Evolutionary conservation across 179 eudicot species (phyloP).

Genomic region (Beta lomatogona): DNA sequence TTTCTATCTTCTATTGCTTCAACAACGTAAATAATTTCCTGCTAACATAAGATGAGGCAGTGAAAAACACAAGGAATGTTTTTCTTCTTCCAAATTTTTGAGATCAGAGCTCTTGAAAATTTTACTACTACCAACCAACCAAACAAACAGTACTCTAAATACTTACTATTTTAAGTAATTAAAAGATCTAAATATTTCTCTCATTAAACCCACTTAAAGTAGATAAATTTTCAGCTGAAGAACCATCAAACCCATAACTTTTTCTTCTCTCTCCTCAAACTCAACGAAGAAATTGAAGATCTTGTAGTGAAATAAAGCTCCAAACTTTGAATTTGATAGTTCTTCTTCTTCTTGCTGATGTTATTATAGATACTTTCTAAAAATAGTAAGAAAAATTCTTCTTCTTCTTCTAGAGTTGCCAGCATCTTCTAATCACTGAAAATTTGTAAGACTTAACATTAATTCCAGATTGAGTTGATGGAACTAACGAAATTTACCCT

Average conservation of each 20-base stretch:
- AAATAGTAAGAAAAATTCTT: neutral
- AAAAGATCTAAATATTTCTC: too few relatives aligned
- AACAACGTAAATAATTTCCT: slow-evolving; percentile 26
- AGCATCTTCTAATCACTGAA: slow-evolving; percentile 20
- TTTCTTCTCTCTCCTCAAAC: neutral
- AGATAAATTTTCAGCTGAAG: slow-evolving; percentile 12
- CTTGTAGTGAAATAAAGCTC: slow-evolving; percentile 18
- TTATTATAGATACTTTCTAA: neutral
- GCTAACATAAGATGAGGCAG: slow-evolving; percentile 38
- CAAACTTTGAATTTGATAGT: slow-evolving; percentile 24
- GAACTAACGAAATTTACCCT: slow-evolving; percentile 18
- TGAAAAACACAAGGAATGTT: slow-evolving; percentile 35
- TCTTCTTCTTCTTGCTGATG: neutral
- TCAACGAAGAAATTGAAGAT: neutral
- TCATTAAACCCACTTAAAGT: slow-evolving; percentile 6
- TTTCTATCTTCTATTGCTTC: neutral
- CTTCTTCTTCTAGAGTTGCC: neutral
- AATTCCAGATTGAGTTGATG: slow-evolving; percentile 25
- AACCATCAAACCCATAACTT: slow-evolving; percentile 20
- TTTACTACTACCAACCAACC: slow-evolving; percentile 6
- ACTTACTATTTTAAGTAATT: neutral
- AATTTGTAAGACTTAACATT: neutral
- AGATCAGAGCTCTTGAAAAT: slow-evolving; percentile 32
- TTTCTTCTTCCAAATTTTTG: slow-evolving; percentile 24
- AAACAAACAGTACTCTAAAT: slow-evolving; percentile 13